A percentile compares a stretch with the other conserved stretches of the same genome.
Evolutionary conservation across 139 green algal species (phyloP).

Genomic region (Edaphochlamys debaryana): DNA sequence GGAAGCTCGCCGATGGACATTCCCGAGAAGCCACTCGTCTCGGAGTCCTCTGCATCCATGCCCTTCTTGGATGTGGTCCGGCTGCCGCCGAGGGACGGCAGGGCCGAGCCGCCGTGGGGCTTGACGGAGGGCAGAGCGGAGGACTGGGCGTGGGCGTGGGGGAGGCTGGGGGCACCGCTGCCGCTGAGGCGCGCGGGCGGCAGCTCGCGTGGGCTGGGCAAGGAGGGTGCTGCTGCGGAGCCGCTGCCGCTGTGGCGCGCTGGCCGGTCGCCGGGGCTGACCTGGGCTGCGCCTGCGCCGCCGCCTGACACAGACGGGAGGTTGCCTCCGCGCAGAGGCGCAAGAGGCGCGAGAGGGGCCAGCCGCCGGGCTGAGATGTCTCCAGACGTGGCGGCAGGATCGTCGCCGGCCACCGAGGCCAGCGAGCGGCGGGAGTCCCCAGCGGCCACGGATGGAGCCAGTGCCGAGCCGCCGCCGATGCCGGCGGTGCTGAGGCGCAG

Average conservation of each 20-base stretch:
- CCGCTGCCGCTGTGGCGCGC: too few relatives aligned
- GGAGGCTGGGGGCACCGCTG: not conserved
- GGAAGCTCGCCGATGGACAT: constrained; percentile 7
- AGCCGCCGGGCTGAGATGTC: not conserved
- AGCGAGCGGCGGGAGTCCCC: not conserved
- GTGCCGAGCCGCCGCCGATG: not conserved
- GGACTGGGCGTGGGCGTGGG: not conserved
- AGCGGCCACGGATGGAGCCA: not conserved
- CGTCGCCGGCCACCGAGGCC: not conserved
- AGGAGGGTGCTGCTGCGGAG: too few relatives aligned
- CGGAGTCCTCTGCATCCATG: not conserved
- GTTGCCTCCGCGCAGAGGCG: not conserved
- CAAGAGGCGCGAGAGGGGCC: not conserved
- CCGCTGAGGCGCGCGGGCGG: not conserved
- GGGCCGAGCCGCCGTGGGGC: too few relatives aligned
- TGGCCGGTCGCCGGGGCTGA: too few relatives aligned
- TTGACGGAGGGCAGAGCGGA: not conserved
- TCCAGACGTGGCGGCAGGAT: not conserved
- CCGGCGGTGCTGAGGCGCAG: not conserved
- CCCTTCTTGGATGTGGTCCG: not conserved
- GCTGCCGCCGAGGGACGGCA: not conserved
- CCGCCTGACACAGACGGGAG: constrained; percentile 3
- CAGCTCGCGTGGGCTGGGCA: not conserved
- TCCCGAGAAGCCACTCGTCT: not conserved
- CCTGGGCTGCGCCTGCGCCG: too few relatives aligned